Evolutionary conservation across 495 filamentous ascomycete species (phyloP).

Genomic region (Aspergillus nanangensis): DNA sequence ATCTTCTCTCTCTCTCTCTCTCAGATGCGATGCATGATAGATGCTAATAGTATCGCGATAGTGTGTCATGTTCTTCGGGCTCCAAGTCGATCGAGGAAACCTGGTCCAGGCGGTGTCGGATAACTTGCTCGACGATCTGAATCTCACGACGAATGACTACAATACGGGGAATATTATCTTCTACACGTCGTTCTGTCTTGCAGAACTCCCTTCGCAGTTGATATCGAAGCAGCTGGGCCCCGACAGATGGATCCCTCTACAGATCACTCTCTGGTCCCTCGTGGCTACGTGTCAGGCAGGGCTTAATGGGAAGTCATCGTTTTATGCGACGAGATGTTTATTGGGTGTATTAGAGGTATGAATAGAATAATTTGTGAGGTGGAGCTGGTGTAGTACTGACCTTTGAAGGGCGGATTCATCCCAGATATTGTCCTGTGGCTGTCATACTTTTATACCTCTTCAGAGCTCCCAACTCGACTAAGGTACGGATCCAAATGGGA

Average conservation of each 20-base stretch:
- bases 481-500: conserved; percentile 34
- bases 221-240: conserved; percentile 65
- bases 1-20: neutral
- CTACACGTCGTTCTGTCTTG: conserved; percentile 54
- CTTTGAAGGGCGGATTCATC: conserved; percentile 56
- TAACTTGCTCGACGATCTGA: conserved; percentile 50
- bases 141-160: conserved; percentile 44
- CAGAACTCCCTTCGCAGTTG: conserved; percentile 66
- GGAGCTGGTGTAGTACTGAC: too few species aligned
- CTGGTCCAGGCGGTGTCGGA: conserved; percentile 52
- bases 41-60: neutral
- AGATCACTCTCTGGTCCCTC: conserved; percentile 70
- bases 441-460: conserved; percentile 63
- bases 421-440: conserved; percentile 54
- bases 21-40: too few species aligned
- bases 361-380: neutral
- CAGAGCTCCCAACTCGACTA: conserved; percentile 56
- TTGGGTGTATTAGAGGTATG: conserved; percentile 54
- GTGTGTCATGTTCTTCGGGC: conserved; percentile 60
- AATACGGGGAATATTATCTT: conserved; percentile 27
- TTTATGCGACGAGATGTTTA: conserved; percentile 56
- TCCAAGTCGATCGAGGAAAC: conserved; percentile 57
- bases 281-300: conserved; percentile 60
- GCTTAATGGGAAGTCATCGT: conserved; percentile 54
- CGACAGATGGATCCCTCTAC: conserved; percentile 73